Percentiles rank a stretch among this genome's conserved stretches.
These are phyloP conservation scores for Cercospora zeina DNA, from an alignment of 2,329 filamentous ascomycete species.

Conservation along the genomic window DNA sequence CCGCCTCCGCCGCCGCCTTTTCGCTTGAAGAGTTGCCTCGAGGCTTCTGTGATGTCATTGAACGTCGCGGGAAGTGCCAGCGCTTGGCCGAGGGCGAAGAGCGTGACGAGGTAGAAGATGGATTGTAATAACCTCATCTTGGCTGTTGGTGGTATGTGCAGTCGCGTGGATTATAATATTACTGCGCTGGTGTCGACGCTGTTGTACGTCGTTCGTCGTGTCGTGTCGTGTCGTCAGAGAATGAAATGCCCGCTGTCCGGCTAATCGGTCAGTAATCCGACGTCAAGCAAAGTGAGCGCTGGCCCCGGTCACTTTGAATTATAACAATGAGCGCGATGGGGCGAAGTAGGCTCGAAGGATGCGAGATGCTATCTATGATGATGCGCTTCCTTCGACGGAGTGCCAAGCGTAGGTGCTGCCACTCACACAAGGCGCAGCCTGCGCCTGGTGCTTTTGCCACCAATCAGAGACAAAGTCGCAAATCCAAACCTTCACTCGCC, in stretches of 20 bases:
- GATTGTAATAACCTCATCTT: slow-evolving; percentile 37
- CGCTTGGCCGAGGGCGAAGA: slow-evolving; percentile 38
- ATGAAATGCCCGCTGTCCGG: not conserved
- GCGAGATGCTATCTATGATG: slow-evolving; percentile 3
- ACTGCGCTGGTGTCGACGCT: not conserved
- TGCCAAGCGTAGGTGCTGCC: not conserved
- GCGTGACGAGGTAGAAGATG: slow-evolving; percentile 35
- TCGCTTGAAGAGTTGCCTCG: slow-evolving; percentile 46
- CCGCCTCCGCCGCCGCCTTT: slow-evolving; percentile 51
- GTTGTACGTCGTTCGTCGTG: not conserved
- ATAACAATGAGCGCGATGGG: not conserved
- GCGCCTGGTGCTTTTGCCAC: slow-evolving; percentile 6
- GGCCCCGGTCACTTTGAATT: not conserved
- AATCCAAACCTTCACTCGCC: not conserved
- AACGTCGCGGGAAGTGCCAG: slow-evolving; percentile 36
- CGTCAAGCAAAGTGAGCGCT: not conserved
- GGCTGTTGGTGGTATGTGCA: slow-evolving; percentile 6
- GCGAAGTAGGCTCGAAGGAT: slow-evolving; percentile 2
- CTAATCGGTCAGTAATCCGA: not conserved
- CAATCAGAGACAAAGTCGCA: not conserved
- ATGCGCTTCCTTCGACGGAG: not conserved
- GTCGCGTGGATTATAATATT: not conserved
- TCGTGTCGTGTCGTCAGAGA: slow-evolving; percentile 1
- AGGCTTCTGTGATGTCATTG: slow-evolving; percentile 39
- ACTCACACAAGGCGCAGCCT: slow-evolving; percentile 8